phyloP scores from a whole-genome alignment of 441 rosid genomes.

The Gossypium armourianum region DNA sequence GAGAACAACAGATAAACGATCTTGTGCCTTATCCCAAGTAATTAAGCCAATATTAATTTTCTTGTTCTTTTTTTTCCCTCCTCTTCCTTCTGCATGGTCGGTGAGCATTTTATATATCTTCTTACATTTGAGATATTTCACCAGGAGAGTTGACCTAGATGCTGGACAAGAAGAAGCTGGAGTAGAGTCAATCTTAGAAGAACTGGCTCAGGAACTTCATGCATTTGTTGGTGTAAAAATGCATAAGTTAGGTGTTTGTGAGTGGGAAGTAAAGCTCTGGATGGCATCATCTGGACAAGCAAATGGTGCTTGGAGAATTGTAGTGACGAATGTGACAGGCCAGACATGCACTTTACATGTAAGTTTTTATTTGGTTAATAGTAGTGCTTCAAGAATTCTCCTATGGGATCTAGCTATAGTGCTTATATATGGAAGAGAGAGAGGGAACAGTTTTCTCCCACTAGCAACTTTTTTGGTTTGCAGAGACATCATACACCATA shows the following conservation, averaged over 20 bases:
- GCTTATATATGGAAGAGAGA: neutral
- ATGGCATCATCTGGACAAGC: constrained; percentile 68
- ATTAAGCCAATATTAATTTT: constrained; percentile 16
- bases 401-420: neutral
- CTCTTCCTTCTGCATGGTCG: neutral
- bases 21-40: constrained; percentile 84
- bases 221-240: constrained; percentile 72
- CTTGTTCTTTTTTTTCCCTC: neutral
- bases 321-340: constrained; percentile 78
- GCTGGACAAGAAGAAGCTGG: constrained; percentile 62
- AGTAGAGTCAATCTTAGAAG: constrained; percentile 64
- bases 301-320: constrained; percentile 93
- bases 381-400: neutral
- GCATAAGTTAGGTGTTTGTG: constrained; percentile 81
- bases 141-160: constrained; percentile 72
- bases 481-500: neutral
- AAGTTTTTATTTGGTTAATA: constrained; percentile 30
- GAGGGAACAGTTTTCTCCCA: neutral
- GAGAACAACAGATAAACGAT: constrained; percentile 78
- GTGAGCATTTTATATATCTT: constrained; percentile 14
- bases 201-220: constrained; percentile 65
- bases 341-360: constrained; percentile 88
- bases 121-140: constrained; percentile 25
- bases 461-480: neutral
- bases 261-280: constrained; percentile 99